Evolutionary conservation across 2,329 filamentous ascomycete species (phyloP).

Genomic region (Aspergillus neoniger): DNA sequence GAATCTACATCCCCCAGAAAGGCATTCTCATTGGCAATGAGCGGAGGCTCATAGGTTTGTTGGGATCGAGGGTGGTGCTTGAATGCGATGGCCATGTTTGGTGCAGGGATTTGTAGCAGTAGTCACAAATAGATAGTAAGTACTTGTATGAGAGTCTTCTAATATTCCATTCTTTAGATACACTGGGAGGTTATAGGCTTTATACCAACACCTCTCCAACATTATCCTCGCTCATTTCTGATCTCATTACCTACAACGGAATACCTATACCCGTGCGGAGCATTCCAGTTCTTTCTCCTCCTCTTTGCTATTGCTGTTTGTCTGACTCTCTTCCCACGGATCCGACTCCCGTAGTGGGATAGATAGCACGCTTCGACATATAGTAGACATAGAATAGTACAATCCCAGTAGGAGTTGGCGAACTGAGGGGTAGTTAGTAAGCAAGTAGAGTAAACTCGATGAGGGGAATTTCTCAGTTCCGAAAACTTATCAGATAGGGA

Average conservation of each 20-base stretch:
- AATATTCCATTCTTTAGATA: too few species aligned
- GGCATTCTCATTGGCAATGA: conserved; percentile 68
- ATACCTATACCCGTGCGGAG: background rate
- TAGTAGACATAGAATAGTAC: too few species aligned
- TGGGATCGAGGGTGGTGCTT: conserved; percentile 61
- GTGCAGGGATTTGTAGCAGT: too few species aligned
- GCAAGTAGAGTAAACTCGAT: background rate
- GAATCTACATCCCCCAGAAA: conserved; percentile 65
- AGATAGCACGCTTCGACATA: background rate
- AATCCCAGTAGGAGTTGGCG: background rate
- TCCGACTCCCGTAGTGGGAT: conserved; percentile 22
- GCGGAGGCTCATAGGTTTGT: conserved; percentile 62
- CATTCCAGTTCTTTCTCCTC: background rate
- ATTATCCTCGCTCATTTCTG: background rate
- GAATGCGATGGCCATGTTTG: conserved; percentile 44
- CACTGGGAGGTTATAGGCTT: too few species aligned
- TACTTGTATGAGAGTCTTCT: background rate
- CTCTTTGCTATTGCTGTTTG: background rate
- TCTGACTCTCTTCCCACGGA: conserved; percentile 5
- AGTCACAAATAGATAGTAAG: background rate
- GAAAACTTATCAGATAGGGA: background rate
- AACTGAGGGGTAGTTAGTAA: conserved; percentile 13
- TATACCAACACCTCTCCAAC: background rate
- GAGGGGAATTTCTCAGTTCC: background rate
- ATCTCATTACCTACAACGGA: background rate